Evolutionary conservation across 257 asterid genomes (phyloP), one percentile per base, ranked within the genome.

Genomic region (Datura wrightii): DNA sequence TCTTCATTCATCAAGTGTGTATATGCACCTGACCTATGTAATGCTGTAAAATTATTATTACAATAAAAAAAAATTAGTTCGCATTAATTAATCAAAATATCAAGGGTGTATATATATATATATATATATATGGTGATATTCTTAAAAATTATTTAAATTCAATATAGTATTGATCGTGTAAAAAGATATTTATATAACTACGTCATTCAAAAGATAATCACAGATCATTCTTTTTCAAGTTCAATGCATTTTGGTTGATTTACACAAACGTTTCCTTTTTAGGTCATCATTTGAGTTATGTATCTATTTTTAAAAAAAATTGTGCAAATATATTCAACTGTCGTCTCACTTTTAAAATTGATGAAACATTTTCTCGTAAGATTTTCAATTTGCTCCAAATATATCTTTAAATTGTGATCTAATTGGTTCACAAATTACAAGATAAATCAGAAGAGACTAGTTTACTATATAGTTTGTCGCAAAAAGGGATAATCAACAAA

Each of bases 1-100:
- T 74, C 59, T 5, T 74, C 80, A 48, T 74, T 74, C 59, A 74
- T 48, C 59, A 74, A 74, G 13, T 46, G 80, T 46, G 19, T 19
- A 31, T 74, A 74, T 46, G 58, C 59, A 11, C 80, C 59, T 46
- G 80, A 24, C 3, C 19, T 74, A 11, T 74, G 80, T 74, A 48
- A 48, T 50, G 80, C 80, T 74, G 39, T 3, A 72, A 19, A 72
- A 41, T 8, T 6, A 4, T 44, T 2, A n/a, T 42, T 18, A 0
- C 1, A 36, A 9, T 1, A 2, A 6, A 10, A 41, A 8, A n/a
- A 36, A 67, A 10, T 67, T 67, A 67, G 78, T 67, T 67, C 31
- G 39, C 34, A 69, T 6, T 7, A 67, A 67, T 67, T 6, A 15
- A 37, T 37, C 14, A 7, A 3, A 67, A 6, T 14, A 66, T 36